Conservation (phyloP, 2,329 filamentous ascomycete genomes). For the Cladophialophora exuberans region DNA sequence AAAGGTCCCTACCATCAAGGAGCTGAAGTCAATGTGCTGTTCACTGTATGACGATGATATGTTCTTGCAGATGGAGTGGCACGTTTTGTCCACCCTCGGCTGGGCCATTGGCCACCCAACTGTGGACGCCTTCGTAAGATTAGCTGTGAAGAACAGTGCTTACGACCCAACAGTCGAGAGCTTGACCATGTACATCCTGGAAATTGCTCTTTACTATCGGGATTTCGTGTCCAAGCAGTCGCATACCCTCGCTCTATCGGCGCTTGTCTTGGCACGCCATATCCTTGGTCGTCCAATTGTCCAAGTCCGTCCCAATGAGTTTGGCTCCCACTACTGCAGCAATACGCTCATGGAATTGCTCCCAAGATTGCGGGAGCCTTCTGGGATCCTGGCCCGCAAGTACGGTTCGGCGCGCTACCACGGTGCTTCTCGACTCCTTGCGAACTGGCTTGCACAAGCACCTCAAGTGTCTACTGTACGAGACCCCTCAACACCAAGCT, state of each 20-base stretch:
- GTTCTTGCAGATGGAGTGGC: conserved; percentile 99
- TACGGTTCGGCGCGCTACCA: conserved; percentile 69
- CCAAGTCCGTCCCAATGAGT: conserved; percentile 75
- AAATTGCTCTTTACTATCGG: conserved; percentile 93
- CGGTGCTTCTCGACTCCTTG: conserved; percentile 65
- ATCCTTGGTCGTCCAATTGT: conserved; percentile 81
- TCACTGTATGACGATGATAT: conserved; percentile 97
- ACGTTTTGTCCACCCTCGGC: conserved; percentile 94
- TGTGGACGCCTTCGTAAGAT: conserved; percentile 88
- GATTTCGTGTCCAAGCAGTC: conserved; percentile 94
- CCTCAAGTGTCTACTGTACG: conserved; percentile 53
- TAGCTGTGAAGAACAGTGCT: conserved; percentile 74
- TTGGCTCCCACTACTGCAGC: conserved; percentile 62
- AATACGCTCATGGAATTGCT: conserved; percentile 62
- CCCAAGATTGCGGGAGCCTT: conserved; percentile 68
- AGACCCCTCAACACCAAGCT: conserved; percentile 34
- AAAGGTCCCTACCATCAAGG: conserved; percentile 93
- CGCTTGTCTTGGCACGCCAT: conserved; percentile 81
- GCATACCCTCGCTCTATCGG: conserved; percentile 85
- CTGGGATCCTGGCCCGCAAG: conserved; percentile 68
- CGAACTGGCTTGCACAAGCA: conserved; percentile 68
- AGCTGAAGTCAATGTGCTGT: conserved; percentile 99
- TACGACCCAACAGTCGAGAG: conserved; percentile 89
- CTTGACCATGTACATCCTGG: conserved; percentile 91
- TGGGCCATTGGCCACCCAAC: conserved; percentile 97